These are phyloP conservation scores for Elsinoe necatrix DNA, from an alignment of 2,329 filamentous ascomycete genomes.

Conservation along the genomic window DNA sequence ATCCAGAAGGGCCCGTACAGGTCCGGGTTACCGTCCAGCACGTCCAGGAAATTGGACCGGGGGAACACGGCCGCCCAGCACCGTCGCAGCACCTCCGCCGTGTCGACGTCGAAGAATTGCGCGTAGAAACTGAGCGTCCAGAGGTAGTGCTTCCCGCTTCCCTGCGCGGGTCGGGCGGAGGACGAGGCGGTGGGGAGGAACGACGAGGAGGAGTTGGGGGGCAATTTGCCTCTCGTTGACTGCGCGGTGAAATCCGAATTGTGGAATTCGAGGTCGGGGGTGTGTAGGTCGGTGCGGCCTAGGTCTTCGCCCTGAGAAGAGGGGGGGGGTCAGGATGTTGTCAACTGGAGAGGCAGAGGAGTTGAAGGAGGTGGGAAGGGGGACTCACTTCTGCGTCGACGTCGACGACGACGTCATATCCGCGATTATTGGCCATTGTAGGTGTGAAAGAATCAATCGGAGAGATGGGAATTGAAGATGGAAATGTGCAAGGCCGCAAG, in stretches of 20 bases:
- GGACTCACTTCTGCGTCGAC: constrained; percentile 79
- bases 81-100: constrained; percentile 73
- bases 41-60: constrained; percentile 89
- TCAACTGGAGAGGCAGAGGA: too few relatives aligned
- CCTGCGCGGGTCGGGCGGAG: constrained; percentile 23
- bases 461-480: not conserved
- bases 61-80: constrained; percentile 87
- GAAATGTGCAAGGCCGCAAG: not conserved
- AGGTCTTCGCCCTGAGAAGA: constrained; percentile 66
- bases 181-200: constrained; percentile 27
- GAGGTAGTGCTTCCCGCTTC: constrained; percentile 64
- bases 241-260: constrained; percentile 61
- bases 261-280: constrained; percentile 93
- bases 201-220: constrained; percentile 33
- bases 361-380: not conserved
- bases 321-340: constrained; percentile 16
- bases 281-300: constrained; percentile 94
- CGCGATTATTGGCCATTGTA: constrained; percentile 55
- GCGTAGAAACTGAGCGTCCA: constrained; percentile 92
- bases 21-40: constrained; percentile 92
- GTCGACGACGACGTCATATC: constrained; percentile 97
- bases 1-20: constrained; percentile 98
- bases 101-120: constrained; percentile 98
- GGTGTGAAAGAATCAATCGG: not conserved
- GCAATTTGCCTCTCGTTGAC: constrained; percentile 44